Evolutionary conservation across 495 filamentous ascomycete genomes (phyloP), one percentile per base, ranked within the genome.

Genomic region (Podospora conica): DNA sequence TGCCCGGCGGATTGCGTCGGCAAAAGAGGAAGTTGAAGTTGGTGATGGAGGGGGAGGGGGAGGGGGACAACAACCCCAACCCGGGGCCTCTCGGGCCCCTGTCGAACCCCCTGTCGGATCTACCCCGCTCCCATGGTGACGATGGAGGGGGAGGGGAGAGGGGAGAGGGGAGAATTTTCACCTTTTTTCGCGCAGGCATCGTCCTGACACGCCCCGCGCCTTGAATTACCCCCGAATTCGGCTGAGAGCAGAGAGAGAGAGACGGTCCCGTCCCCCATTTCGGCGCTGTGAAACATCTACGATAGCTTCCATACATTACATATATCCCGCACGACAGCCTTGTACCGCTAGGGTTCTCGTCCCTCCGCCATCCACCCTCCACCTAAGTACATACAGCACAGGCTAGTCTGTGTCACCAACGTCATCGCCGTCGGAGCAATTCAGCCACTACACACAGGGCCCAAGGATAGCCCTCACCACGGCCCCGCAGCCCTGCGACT

Each of bases 151-250:
- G n/a, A n/a, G n/a, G n/a, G n/a, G n/a, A n/a, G n/a, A n/a, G n/a
- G n/a, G n/a, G n/a, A n/a, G n/a, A n/a, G n/a, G n/a, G n/a, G 27
- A 64, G 24, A 64, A 31, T 64, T 64, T 64, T 21, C 33, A 23
- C 53, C 62, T 12, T 21, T 24, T 55, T 31, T 31, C 40, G 40
- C 40, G 40, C 40, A 48, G 40, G 40, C 33, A 48, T 48, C 33
- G 33, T 48, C 33, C 15, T 48, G 33, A 48, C 33, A 48, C 18
- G 40, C 40, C 40, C 40, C 40, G 40, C 40, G 40, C 18, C 40
- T n/a, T 48, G 40, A 48, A 48, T 48, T 48, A 48, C 7, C 40
- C 40, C 40, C 40, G 40, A 48, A 48, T 48, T 48, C 8, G 40
- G 40, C 40, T n/a, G 40, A 48, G 40, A 48, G 40, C 15, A 48